Base-by-base conservation (phyloP, 371 early-diverging fungal species). In the Batrachochytrium dendrobatidis region DNA sequence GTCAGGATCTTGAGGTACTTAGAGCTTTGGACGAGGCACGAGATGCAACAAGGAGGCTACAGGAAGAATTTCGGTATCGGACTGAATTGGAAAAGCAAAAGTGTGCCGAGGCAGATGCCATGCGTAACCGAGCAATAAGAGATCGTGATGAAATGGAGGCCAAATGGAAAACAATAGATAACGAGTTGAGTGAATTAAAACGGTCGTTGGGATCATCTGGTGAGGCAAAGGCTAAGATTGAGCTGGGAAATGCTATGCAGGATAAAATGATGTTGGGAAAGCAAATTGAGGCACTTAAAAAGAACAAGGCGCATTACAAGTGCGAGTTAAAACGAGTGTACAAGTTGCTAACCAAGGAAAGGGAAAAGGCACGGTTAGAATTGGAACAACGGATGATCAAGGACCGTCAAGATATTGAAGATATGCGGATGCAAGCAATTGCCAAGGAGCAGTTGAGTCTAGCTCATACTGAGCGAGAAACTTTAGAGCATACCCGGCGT, bases 221-320 rank as follows among this genome's bases (percentile, higher is more conserved):
- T 2, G 59, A 58, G 44, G 57, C 61, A 5, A 60, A 64, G 15
- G 50, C 63, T 61, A 60, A 34, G 45, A 46, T 12, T 35, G 50
- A 7, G 52, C 34, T 24, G 1, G 58, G 46, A n/a, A 49, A 55
- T 18, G 65, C 53, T 29, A 46, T 50, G 26, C 63, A 62, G 52
- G 1, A 45, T 17, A 12, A 34, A 34, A 63, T 57, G 2, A 53
- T 17, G 34, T 33, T 59, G n/a, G 64, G 59, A 46, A 18, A 46
- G 34, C 28, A 49, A 35, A 58, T 53, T 0, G 61, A 60, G 6
- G 18, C 4, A 17, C 58, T 65, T 3, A 58, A 65, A 24, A 53
- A 55, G 35, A n/a, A 45, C 20, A 66, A 62, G 59, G 59, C 58
- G 61, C 66, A 94, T 54, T 75, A 72, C 65, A 75, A 75, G 65